Evolutionary conservation across 495 filamentous ascomycete genomes (phyloP).

Genomic region (Cryomyces minteri): DNA sequence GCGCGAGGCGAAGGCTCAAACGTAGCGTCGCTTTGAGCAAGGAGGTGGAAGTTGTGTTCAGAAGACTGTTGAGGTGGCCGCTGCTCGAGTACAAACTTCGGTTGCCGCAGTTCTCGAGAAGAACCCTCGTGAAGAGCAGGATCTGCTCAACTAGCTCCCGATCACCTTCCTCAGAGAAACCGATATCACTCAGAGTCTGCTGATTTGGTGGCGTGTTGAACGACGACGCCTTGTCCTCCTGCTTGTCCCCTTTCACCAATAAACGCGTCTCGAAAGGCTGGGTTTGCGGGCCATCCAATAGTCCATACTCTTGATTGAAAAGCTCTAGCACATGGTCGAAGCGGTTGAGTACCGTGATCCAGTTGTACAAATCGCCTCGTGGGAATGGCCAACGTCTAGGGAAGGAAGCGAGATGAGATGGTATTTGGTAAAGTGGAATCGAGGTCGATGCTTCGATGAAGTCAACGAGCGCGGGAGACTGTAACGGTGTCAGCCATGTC

Average conservation of each 20-base stretch:
- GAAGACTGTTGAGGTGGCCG: slow-evolving; percentile 62
- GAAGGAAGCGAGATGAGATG: slow-evolving; percentile 57
- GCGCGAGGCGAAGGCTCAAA: slow-evolving; percentile 64
- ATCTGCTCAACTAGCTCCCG: slow-evolving; percentile 58
- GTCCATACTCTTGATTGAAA: slow-evolving; percentile 62
- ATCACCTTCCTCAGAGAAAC: slow-evolving; percentile 58
- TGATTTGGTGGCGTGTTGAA: slow-evolving; percentile 7
- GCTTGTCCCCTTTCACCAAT: slow-evolving; percentile 32
- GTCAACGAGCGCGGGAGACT: slow-evolving; percentile 75
- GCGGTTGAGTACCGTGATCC: slow-evolving; percentile 86
- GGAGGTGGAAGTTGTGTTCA: slow-evolving; percentile 67
- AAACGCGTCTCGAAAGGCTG: slow-evolving; percentile 48
- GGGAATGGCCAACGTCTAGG: slow-evolving; percentile 86
- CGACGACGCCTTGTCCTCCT: too few species aligned
- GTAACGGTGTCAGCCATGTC: slow-evolving; percentile 13
- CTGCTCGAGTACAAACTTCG: slow-evolving; percentile 92
- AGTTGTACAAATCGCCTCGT: slow-evolving; percentile 94
- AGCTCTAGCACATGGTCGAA: slow-evolving; percentile 79
- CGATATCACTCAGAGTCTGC: slow-evolving; percentile 27
- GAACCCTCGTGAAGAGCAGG: slow-evolving; percentile 64
- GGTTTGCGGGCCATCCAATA: slow-evolving; percentile 65
- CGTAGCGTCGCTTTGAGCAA: slow-evolving; percentile 59
- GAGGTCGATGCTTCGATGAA: slow-evolving; percentile 52
- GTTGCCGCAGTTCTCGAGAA: slow-evolving; percentile 92
- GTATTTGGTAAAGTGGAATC: slow-evolving; percentile 57